Percentiles rank a stretch among this genome's conserved stretches.
phyloP scores from a whole-genome alignment of 2,329 filamentous ascomycete species.

The Myriosclerotinia curreyana region DNA sequence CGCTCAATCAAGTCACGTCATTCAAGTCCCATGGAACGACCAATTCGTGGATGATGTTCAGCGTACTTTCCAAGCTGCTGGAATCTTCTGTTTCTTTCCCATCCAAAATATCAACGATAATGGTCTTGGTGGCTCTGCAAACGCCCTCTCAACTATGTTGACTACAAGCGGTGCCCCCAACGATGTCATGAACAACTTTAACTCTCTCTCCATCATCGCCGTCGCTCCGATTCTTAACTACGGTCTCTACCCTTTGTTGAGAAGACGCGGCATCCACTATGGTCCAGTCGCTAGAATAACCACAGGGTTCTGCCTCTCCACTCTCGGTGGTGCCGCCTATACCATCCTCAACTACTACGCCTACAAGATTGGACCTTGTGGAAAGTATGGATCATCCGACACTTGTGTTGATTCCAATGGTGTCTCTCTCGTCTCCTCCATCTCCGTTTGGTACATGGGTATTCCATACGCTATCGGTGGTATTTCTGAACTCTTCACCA shows the following conservation, averaged over 20 bases:
- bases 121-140: conserved; percentile 50
- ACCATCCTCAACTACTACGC: conserved; percentile 59
- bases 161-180: conserved; percentile 68
- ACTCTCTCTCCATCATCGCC: conserved; percentile 71
- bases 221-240: conserved; percentile 69
- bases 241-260: conserved; percentile 64
- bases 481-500: conserved; percentile 52
- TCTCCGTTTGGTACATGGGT: conserved; percentile 57
- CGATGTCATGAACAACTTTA: conserved; percentile 72
- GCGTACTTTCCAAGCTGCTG: conserved; percentile 65
- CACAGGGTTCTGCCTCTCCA: conserved; percentile 63
- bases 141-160: conserved; percentile 58
- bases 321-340: conserved; percentile 56
- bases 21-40: conserved; percentile 77
- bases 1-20: conserved; percentile 51
- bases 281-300: conserved; percentile 74
- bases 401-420: conserved; percentile 32
- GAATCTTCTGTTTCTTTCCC: conserved; percentile 59
- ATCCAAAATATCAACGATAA: conserved; percentile 42
- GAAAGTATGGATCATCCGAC: conserved; percentile 39
- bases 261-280: conserved; percentile 61
- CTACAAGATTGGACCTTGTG: conserved; percentile 61
- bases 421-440: conserved; percentile 34
- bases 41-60: conserved; percentile 75
- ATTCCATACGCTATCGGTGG: conserved; percentile 51